Base-by-base conservation (phyloP, 805 yeast genomes). In the Limtongozyma cylindracea region DNA sequence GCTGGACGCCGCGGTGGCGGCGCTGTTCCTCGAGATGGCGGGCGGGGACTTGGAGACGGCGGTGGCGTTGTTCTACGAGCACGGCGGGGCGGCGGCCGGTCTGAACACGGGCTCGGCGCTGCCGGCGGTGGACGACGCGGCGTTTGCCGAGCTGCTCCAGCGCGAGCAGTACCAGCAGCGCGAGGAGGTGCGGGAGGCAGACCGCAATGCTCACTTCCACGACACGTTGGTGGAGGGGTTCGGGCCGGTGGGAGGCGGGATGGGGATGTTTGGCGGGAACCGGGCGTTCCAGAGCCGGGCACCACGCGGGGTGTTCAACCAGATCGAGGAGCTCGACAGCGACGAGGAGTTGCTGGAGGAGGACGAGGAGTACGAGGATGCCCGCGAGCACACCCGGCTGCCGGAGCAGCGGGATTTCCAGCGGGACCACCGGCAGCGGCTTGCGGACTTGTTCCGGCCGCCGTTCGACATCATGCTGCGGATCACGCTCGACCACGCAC, bases 381-480 rank as follows among this genome's bases (percentile, higher is more conserved):
- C 47, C 6, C n/a, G n/a, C n/a, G n/a, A n/a, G n/a, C n/a, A n/a
- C n/a, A n/a, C n/a, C 15, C 5, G 6, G 15, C 5, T 13, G 15
- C 6, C 6, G 30, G 25, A 13, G 34, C 9, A 21, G 17, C 7
- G 27, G 23, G 28, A 37, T 19, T 20, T 29, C 19, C 49, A 26
- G 29, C 43, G 37, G 24, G 24, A 22, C 7, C 33, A 43, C 22
- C 78, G 62, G 43, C 54, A 65, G 30, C 53, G 91, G 22, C 49
- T 88, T 21, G 95, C 93, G 4, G 58, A 58, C 28, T 50, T 88
- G 14, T 88, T 84, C 43, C 56, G 84, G 28, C 96, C 98, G 0
- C 99, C 99, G 0, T 84, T 77, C 48, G 95, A 84, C 32, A 47
- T 88, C 16, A 78, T 88, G 35, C 54, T 67, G 11, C 64, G 58